These are phyloP conservation scores for Saposhnikovia divaricata DNA, from an alignment of 129 eudicot species.

Conservation along the genomic window DNA sequence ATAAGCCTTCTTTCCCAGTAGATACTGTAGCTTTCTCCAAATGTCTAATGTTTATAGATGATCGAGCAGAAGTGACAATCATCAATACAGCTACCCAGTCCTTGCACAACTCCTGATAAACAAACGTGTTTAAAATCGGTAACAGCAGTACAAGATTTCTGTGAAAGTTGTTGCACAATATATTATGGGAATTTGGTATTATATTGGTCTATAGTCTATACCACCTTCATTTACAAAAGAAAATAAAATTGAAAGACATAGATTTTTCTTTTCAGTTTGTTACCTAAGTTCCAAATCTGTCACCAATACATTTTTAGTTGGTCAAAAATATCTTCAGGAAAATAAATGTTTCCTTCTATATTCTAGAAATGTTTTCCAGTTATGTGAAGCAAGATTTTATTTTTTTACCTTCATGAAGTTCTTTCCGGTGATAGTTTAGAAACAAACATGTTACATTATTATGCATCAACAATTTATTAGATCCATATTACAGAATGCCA, in stretches of 20 bases:
- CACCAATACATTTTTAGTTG: background rate
- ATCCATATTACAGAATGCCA: background rate
- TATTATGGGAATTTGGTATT: background rate
- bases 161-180: background rate
- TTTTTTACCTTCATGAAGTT: background rate
- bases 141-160: background rate
- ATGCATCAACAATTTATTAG: background rate
- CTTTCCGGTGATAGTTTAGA: background rate
- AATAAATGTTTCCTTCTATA: background rate
- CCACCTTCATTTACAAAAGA: background rate
- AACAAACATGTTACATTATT: background rate
- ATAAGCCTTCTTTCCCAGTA: slow-evolving; percentile 95
- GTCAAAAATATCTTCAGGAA: background rate
- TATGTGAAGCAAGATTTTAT: background rate
- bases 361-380: background rate
- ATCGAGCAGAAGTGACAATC: slow-evolving; percentile 97
- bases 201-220: background rate
- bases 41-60: slow-evolving; percentile 92
- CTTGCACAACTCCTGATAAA: slow-evolving; percentile 82
- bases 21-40: slow-evolving; percentile 98
- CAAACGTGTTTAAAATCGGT: background rate
- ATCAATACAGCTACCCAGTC: slow-evolving; percentile 92
- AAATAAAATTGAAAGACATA: background rate
- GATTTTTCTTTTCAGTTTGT: background rate
- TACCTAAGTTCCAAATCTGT: background rate